Evolutionary conservation across 345 rosid species (phyloP), one percentile per base, ranked within the genome.

Genomic region (Hibiscus mutabilis): DNA sequence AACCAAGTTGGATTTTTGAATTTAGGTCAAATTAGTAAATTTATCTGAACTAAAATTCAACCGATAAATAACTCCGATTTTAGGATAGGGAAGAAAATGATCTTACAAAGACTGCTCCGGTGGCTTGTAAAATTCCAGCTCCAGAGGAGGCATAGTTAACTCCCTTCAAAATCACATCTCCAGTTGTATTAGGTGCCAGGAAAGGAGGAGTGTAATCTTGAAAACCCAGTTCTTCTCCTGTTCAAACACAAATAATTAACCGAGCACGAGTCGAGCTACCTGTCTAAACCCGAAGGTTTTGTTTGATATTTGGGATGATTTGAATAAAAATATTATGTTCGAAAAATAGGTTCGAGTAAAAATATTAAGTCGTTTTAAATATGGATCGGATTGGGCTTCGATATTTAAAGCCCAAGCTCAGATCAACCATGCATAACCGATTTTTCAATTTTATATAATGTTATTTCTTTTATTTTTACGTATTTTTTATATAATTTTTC

Each of bases 131-230:
- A 29, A 73, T 68, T 53, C 76, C 71, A 8, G 69, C 19, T 1
- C 60, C 73, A 14, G 76, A 53, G 2, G 76, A 73, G 37, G 71
- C 71, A 66, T 62, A 77, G 68, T 62, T 68, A 40, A 73, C 71
- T 40, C 76, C 74, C 21, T 27, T 11, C 3, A 76, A 49, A 58
- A 66, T 9, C 22, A 58, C 42, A n/a, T 42, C 60, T 33, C 74
- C 79, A 13, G 73, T 18, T 0, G 71, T 44, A 0, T 37, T 71
- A 7, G 75, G 68, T n/a, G 68, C 69, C 62, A 76, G 2, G 62
- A 14, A 76, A 33, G 75, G 75, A 15, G 72, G 73, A 55, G 63
- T 2, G 31, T 46, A 76, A 15, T 47, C 18, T 33, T 6, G 1
- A 2, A 72, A 68, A 5, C 47, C 71, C 24, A 68, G 2, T 52